Conservation (phyloP, 768 basidiomycete species). For the Psilocybe tampanensis region DNA sequence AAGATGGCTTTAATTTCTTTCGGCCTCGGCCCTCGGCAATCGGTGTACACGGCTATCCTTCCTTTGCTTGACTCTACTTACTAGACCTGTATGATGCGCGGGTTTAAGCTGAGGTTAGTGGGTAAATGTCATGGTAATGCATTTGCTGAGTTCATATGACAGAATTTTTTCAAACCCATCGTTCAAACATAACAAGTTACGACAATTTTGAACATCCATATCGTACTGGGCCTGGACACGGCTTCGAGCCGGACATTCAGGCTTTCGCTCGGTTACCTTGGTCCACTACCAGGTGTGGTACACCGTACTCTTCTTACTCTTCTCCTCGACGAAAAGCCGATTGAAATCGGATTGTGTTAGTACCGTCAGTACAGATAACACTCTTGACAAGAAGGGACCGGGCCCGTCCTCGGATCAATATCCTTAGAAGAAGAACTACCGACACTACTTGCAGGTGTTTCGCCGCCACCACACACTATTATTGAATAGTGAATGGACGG, state of each 20-base stretch:
- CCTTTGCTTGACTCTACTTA: background rate
- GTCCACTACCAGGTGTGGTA: background rate
- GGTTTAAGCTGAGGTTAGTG: background rate
- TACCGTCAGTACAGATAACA: background rate
- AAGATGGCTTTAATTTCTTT: background rate
- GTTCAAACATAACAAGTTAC: background rate
- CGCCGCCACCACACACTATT: background rate
- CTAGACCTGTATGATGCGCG: background rate
- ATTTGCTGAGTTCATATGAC: too few species aligned
- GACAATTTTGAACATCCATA: background rate
- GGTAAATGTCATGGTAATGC: too few species aligned
- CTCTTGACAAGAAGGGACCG: background rate
- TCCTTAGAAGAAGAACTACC: background rate
- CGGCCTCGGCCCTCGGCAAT: background rate
- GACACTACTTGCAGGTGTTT: background rate
- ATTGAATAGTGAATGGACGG: background rate
- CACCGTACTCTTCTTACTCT: background rate
- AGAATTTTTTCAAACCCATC: too few species aligned
- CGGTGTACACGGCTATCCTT: background rate
- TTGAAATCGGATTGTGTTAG: background rate
- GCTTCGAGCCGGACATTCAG: background rate
- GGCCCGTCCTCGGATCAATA: background rate
- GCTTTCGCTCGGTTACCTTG: background rate
- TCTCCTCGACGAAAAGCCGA: background rate
- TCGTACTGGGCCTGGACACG: background rate